Percentiles rank a stretch among this genome's conserved stretches.
These are phyloP conservation scores for Mercurialis annua DNA, from an alignment of 345 rosid species.

Conservation along the genomic window DNA sequence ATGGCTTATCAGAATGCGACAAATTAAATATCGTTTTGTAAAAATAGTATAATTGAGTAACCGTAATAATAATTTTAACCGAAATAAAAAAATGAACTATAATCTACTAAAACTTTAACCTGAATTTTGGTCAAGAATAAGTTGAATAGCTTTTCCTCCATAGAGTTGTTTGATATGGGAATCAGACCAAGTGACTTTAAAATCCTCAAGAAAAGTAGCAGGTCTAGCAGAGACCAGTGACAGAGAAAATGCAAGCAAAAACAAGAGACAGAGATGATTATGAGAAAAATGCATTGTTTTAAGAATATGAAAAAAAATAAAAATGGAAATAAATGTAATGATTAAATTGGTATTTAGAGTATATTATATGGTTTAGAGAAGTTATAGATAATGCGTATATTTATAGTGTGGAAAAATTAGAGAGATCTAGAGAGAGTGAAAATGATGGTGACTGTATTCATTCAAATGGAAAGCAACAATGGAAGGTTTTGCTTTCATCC, in stretches of 20 bases:
- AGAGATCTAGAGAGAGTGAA: neutral
- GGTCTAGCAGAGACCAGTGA: conserved; percentile 45
- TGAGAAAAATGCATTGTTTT: neutral
- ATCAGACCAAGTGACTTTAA: conserved; percentile 65
- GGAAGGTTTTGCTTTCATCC: conserved; percentile 52
- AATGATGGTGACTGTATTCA: conserved; percentile 33
- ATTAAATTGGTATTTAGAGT: neutral
- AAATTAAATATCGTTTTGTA: too few species aligned
- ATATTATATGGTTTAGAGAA: neutral
- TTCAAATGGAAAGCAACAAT: conserved; percentile 36
- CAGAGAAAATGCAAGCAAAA: conserved; percentile 30
- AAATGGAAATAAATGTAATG: too few species aligned
- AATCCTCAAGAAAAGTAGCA: conserved; percentile 60
- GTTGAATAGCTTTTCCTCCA: conserved; percentile 76
- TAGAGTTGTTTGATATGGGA: conserved; percentile 64
- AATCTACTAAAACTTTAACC: conserved; percentile 39
- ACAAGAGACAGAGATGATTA: conserved; percentile 2
- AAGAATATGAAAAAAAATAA: too few species aligned
- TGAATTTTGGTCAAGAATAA: conserved; percentile 72
- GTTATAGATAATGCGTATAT: neutral
- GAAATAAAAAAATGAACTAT: neutral
- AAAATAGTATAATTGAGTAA: too few species aligned
- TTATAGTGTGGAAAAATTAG: conserved; percentile 3
- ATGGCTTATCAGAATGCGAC: too few species aligned
- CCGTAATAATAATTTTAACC: too few species aligned